phyloP scores from a whole-genome alignment of 192 early-diverging fungal genomes.

The Lobulomyces angularis region DNA sequence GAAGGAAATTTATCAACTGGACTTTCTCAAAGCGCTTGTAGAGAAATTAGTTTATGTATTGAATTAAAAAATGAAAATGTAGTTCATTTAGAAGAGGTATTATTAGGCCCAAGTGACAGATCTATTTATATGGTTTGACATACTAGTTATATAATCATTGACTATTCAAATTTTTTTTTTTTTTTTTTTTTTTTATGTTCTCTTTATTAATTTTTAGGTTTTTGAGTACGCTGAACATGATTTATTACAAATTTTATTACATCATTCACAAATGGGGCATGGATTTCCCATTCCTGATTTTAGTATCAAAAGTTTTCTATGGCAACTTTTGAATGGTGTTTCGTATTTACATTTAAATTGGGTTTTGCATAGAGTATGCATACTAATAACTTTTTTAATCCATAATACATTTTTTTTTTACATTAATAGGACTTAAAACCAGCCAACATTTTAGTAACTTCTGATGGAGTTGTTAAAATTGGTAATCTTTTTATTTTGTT shows the following conservation, averaged over 20 bases:
- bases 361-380: constrained; percentile 31
- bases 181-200: too few species aligned
- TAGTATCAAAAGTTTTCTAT: constrained; percentile 39
- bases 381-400: neutral
- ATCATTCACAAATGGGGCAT: constrained; percentile 66
- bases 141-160: too few species aligned
- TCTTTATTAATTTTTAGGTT: too few species aligned
- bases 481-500: constrained; percentile 9
- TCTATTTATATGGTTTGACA: constrained; percentile 92
- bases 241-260: constrained; percentile 81
- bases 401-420: neutral
- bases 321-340: constrained; percentile 37
- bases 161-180: too few species aligned
- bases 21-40: constrained; percentile 85
- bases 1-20: constrained; percentile 59
- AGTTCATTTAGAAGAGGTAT: constrained; percentile 72
- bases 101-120: constrained; percentile 67
- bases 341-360: constrained; percentile 41
- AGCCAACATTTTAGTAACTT: constrained; percentile 35
- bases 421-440: constrained; percentile 24
- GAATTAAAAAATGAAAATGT: constrained; percentile 86
- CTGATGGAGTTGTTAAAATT: constrained; percentile 35
- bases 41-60: constrained; percentile 86
- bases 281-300: constrained; percentile 71
- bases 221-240: constrained; percentile 97